These are phyloP conservation scores for Simmondsia chinensis DNA, from an alignment of 148 eudicot genomes.

Conservation along the genomic window DNA sequence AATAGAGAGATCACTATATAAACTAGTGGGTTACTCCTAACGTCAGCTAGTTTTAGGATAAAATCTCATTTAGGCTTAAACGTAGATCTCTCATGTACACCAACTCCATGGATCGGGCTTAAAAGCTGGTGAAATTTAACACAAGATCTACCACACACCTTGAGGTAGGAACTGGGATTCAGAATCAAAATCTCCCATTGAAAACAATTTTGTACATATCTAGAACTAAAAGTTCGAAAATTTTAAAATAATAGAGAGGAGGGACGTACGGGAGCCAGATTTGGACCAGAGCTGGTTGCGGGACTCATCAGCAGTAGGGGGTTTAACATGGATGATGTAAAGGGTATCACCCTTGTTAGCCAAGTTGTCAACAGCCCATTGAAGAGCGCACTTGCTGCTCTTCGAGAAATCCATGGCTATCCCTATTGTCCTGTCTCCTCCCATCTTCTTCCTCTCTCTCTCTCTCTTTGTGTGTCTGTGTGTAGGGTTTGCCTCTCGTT, in stretches of 20 bases:
- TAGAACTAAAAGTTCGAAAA: no score
- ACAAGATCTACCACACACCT: no score
- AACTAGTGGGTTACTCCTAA: no score
- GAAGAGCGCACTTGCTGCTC: slow-evolving; percentile 76
- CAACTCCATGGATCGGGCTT: no score
- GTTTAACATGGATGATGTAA: slow-evolving; percentile 52
- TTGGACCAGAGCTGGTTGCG: slow-evolving; percentile 47
- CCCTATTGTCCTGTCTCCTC: slow-evolving; percentile 12
- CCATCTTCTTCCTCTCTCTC: slow-evolving; percentile 7
- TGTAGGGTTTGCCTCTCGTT: background rate
- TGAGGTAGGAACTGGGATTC: no score
- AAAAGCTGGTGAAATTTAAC: background rate
- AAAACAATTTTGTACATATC: no score
- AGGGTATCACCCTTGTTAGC: slow-evolving; percentile 68
- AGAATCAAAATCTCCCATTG: no score
- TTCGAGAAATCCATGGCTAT: slow-evolving; percentile 27
- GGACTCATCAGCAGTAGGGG: slow-evolving; percentile 36
- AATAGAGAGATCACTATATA: no score
- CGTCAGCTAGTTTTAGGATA: no score
- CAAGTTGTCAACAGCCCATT: slow-evolving; percentile 80
- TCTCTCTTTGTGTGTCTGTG: background rate
- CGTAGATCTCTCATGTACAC: no score
- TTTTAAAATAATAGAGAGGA: no score
- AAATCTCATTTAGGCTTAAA: no score
- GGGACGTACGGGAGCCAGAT: slow-evolving; percentile 66